These are phyloP conservation scores for Dissophora globulifera DNA, from an alignment of 192 early-diverging fungal genomes.

Conservation along the genomic window DNA sequence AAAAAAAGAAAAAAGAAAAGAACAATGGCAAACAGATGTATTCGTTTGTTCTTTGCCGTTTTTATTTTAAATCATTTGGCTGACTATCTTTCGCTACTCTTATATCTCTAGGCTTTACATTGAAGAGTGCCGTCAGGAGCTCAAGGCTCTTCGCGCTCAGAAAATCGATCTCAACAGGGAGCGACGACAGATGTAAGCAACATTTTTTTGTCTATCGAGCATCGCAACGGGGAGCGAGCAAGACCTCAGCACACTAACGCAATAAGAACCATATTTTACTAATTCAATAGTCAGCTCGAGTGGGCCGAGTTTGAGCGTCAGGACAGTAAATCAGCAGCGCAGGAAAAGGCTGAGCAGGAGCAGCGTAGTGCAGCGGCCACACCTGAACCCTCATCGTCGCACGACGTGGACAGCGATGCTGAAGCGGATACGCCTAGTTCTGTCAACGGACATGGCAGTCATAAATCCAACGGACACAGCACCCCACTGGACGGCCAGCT, in stretches of 20 bases:
- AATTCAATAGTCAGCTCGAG: slow-evolving; percentile 40
- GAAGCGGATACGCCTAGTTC: not conserved
- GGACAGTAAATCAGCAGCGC: slow-evolving; percentile 11
- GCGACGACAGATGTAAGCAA: slow-evolving; percentile 71
- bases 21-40: not conserved
- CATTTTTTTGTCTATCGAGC: too few species aligned
- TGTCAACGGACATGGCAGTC: not conserved
- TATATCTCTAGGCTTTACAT: slow-evolving; percentile 67
- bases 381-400: slow-evolving; percentile 18
- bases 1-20: not conserved
- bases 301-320: slow-evolving; percentile 57
- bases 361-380: slow-evolving; percentile 21
- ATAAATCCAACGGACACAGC: not conserved
- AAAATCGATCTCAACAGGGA: slow-evolving; percentile 77
- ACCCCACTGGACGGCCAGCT: too few species aligned
- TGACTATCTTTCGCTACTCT: too few species aligned
- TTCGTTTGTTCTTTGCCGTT: not conserved
- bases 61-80: too few species aligned
- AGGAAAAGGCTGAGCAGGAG: slow-evolving; percentile 23
- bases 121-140: slow-evolving; percentile 77
- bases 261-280: not conserved
- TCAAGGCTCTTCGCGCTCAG: slow-evolving; percentile 78
- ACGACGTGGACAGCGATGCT: slow-evolving; percentile 17
- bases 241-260: not conserved
- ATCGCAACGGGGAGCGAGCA: too few species aligned